Evolutionary conservation across 2,329 filamentous ascomycete species (phyloP).

Genomic region (Balansia obtecta): DNA sequence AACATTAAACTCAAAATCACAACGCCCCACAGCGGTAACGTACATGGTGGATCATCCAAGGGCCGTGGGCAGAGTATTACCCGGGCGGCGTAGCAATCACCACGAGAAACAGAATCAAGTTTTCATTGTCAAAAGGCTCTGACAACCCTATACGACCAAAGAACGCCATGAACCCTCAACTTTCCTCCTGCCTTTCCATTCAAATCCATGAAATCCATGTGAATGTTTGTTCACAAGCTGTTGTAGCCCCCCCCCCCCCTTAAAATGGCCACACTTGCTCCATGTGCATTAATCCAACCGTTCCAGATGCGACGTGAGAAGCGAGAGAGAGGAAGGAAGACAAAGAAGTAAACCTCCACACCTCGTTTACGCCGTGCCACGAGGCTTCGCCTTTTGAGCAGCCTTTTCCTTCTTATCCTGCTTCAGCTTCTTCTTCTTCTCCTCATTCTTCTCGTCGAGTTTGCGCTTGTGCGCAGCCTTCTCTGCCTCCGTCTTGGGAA

Average conservation of each 20-base stretch:
- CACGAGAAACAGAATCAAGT: too few species aligned
- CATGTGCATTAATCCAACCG: neutral
- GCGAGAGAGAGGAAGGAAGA: neutral
- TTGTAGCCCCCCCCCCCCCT: too few species aligned
- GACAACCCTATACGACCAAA: neutral
- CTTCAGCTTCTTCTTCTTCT: too few species aligned
- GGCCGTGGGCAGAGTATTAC: too few species aligned
- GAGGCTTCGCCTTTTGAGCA: constrained; percentile 75
- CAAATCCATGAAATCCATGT: neutral
- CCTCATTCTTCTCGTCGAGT: constrained; percentile 80
- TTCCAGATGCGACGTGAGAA: neutral
- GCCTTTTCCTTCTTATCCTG: constrained; percentile 93
- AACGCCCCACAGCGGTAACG: neutral
- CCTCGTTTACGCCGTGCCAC: constrained; percentile 45
- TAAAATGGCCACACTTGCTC: too few species aligned
- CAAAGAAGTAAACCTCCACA: neutral
- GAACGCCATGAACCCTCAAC: neutral
- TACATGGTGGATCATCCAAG: too few species aligned
- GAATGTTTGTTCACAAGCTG: too few species aligned
- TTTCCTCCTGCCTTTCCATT: neutral
- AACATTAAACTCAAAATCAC: neutral
- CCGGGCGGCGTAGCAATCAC: too few species aligned
- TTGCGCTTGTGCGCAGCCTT: constrained; percentile 82
- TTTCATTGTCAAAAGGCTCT: too few species aligned
- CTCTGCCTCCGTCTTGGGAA: constrained; percentile 79